phyloP scores from a whole-genome alignment of 176 grass and related monocot genomes.

The Eragrostis nindensis region DNA sequence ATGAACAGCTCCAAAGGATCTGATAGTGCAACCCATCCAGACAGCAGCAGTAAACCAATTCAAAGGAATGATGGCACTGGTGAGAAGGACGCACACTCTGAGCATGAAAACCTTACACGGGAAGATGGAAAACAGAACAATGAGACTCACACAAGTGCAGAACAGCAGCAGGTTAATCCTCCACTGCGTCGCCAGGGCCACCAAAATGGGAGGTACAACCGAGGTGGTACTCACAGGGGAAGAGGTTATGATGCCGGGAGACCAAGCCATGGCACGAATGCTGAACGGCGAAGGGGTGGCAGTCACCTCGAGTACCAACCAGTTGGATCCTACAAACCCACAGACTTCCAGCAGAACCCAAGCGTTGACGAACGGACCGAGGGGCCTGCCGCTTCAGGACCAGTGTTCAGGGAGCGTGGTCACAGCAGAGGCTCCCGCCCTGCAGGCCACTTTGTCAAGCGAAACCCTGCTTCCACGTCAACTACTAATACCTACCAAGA shows the following conservation, averaged over 20 bases:
- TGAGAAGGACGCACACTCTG: constrained; percentile 8
- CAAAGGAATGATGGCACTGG: not conserved
- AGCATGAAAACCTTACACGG: constrained; percentile 12
- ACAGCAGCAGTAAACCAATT: constrained; percentile 21
- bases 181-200: constrained; percentile 45
- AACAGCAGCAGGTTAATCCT: constrained; percentile 49
- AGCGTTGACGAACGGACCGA: constrained; percentile 31
- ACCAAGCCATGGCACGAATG: constrained; percentile 43
- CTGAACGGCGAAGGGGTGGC: constrained; percentile 50
- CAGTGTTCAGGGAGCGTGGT: constrained; percentile 41
- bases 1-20: constrained; percentile 8
- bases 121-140: constrained; percentile 38
- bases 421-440: constrained; percentile 34
- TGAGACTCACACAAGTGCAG: constrained; percentile 28
- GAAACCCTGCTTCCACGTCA: constrained; percentile 27
- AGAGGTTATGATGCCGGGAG: constrained; percentile 55
- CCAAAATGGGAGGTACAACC: constrained; percentile 52
- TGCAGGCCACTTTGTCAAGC: constrained; percentile 47
- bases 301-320: constrained; percentile 71
- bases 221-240: constrained; percentile 54
- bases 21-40: constrained; percentile 31
- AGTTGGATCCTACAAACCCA: constrained; percentile 51
- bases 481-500: constrained; percentile 38
- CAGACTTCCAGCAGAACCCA: constrained; percentile 49
- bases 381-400: constrained; percentile 30